A percentile compares a stretch with the other conserved stretches of the same genome.
Conservation (phyloP, 192 early-diverging fungal genomes). For the Backusella mclennaniae region DNA sequence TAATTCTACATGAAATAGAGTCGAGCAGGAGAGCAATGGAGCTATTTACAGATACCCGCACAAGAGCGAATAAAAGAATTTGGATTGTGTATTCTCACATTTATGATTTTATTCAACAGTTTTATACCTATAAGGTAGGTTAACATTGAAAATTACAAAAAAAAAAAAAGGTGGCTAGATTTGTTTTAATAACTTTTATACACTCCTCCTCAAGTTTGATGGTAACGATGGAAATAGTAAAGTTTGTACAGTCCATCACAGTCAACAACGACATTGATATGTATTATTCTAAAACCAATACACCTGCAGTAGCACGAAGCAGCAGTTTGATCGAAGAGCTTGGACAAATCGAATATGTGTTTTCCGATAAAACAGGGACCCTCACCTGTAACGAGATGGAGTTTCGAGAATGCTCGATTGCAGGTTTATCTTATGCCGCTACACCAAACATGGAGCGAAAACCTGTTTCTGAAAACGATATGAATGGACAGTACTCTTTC, state of each 20-base stretch:
- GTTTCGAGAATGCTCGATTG: slow-evolving; percentile 88
- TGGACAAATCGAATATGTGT: slow-evolving; percentile 86
- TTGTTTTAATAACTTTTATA: too few relatives aligned
- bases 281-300: slow-evolving; percentile 91
- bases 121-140: slow-evolving; percentile 89
- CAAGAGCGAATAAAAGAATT: slow-evolving; percentile 51
- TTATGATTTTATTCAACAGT: slow-evolving; percentile 98
- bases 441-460: slow-evolving; percentile 82
- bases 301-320: slow-evolving; percentile 90
- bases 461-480: slow-evolving; percentile 61
- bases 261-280: slow-evolving; percentile 95
- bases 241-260: slow-evolving; percentile 83
- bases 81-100: slow-evolving; percentile 89
- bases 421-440: slow-evolving; percentile 88
- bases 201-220: slow-evolving; percentile 62
- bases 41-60: slow-evolving; percentile 42
- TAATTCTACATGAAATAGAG: background rate
- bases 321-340: slow-evolving; percentile 88
- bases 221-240: slow-evolving; percentile 97
- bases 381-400: slow-evolving; percentile 52
- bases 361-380: slow-evolving; percentile 38
- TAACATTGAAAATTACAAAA: background rate
- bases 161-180: too few relatives aligned
- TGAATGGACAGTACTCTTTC: slow-evolving; percentile 62
- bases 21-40: background rate